Evolutionary conservation across 208 protist genomes (phyloP).

Genomic region (Trypanosoma cruzi): DNA sequence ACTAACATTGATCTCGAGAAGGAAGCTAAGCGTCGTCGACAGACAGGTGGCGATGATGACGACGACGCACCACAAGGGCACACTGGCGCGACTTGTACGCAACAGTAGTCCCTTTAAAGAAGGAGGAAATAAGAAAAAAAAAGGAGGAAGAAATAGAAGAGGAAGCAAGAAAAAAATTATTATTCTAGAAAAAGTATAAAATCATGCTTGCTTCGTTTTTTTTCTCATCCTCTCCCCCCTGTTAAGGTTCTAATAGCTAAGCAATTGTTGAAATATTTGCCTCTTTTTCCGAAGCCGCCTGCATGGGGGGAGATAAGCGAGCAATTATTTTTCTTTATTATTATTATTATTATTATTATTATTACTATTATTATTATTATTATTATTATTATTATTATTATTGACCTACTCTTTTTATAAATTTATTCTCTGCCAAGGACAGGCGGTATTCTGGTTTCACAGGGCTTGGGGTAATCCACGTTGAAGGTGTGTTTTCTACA

Average conservation of each 20-base stretch:
- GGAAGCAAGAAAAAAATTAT: too few relatives aligned
- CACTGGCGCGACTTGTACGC: slow-evolving; percentile 68
- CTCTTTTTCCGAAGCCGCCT: neutral
- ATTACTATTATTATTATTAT: slow-evolving; percentile 26
- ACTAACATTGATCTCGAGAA: slow-evolving; percentile 84
- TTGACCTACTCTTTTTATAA: slow-evolving; percentile 8
- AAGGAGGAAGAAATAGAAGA: slow-evolving; percentile 1
- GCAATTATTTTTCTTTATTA: slow-evolving; percentile 7
- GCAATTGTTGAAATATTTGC: neutral
- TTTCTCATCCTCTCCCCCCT: neutral
- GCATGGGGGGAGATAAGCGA: neutral
- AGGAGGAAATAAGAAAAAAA: slow-evolving; percentile 20
- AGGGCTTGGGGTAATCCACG: neutral
- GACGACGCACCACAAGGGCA: slow-evolving; percentile 47
- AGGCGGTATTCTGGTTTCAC: neutral
- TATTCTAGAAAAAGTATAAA: too few relatives aligned
- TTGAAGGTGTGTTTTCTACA: neutral
- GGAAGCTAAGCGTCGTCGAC: slow-evolving; percentile 66
- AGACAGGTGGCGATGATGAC: slow-evolving; percentile 62
- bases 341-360: slow-evolving; percentile 23
- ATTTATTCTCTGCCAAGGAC: neutral
- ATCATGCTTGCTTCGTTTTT: neutral
- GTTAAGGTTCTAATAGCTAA: neutral
- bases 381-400: too few relatives aligned
- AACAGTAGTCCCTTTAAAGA: slow-evolving; percentile 52